phyloP scores from a whole-genome alignment of 176 grass and related monocot species.

The Thinopyrum elongatum region DNA sequence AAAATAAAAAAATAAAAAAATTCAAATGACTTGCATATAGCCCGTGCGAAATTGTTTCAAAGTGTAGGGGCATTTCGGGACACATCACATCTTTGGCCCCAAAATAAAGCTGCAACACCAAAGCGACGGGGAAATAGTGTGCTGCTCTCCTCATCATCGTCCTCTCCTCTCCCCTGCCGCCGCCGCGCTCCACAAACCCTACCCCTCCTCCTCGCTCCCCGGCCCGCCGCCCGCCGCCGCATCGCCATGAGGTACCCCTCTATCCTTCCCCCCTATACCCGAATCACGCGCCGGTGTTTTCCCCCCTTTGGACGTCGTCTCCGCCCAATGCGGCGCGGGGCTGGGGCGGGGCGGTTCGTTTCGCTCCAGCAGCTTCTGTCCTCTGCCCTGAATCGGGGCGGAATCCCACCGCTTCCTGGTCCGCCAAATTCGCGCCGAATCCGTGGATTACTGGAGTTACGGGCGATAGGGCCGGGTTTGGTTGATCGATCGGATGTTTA shows the following conservation, averaged over 20 bases:
- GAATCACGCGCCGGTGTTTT: not conserved
- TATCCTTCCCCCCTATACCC: not conserved
- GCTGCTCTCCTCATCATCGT: not conserved
- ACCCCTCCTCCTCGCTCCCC: not conserved
- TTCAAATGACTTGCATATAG: too few relatives aligned
- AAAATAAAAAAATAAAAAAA: too few relatives aligned
- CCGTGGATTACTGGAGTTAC: not conserved
- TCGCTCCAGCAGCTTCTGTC: not conserved
- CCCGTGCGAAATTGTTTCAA: too few relatives aligned
- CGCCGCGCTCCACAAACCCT: constrained; percentile 13
- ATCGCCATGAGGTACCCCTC: constrained; percentile 34
- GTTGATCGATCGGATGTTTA: not conserved
- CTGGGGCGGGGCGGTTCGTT: not conserved
- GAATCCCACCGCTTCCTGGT: not conserved
- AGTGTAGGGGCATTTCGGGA: too few relatives aligned
- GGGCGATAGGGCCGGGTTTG: not conserved
- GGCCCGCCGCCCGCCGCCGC: not conserved
- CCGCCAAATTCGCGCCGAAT: not conserved
- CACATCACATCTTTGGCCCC: too few relatives aligned
- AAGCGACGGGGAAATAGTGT: too few relatives aligned
- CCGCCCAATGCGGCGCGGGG: not conserved
- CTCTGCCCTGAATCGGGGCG: not conserved
- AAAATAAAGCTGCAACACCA: too few relatives aligned
- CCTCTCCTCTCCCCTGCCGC: not conserved
- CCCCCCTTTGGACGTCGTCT: too few relatives aligned